phyloP scores from a whole-genome alignment of 73 alveolate genomes.

The Tetrahymena thermophila region DNA sequence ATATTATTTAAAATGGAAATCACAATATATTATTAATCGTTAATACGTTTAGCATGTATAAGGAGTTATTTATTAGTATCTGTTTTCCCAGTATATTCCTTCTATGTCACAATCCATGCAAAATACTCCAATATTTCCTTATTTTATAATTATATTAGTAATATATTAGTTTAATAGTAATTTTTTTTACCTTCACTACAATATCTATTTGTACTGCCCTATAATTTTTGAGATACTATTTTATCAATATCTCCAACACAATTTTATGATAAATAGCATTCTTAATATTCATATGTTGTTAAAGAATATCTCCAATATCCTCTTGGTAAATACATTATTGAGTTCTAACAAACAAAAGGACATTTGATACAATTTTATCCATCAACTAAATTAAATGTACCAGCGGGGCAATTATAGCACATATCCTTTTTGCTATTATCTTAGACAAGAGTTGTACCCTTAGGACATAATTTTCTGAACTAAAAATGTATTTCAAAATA shows the following conservation, averaged over 20 bases:
- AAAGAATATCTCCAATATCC: background rate
- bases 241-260: background rate
- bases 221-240: background rate
- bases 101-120: background rate
- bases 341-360: background rate
- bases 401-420: background rate
- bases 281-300: background rate
- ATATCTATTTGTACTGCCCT: background rate
- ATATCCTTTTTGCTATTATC: background rate
- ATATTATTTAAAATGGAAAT: too few relatives aligned
- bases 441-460: background rate
- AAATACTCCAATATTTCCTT: background rate
- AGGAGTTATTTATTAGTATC: background rate
- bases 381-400: background rate
- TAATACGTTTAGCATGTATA: background rate
- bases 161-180: too few relatives aligned
- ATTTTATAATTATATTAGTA: too few relatives aligned
- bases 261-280: background rate
- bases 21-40: too few relatives aligned
- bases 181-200: background rate
- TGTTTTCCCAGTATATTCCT: background rate
- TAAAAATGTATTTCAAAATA: background rate
- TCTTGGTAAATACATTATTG: background rate
- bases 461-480: background rate
- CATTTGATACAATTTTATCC: background rate